These are phyloP conservation scores for Cladochytrium replicatum DNA, from an alignment of 192 early-diverging fungal species.

Conservation along the genomic window DNA sequence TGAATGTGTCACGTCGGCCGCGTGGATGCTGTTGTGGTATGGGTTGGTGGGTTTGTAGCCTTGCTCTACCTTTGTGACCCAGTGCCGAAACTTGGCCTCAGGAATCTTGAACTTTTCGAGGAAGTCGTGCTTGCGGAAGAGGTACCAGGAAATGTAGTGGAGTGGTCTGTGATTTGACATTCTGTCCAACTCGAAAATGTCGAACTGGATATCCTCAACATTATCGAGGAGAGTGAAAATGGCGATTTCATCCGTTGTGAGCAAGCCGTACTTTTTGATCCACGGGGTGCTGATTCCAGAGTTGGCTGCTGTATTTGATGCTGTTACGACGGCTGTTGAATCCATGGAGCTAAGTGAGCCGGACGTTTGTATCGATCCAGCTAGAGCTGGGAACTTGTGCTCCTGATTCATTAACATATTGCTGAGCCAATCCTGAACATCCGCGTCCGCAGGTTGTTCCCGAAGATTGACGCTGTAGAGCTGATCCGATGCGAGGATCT, in stretches of 20 bases:
- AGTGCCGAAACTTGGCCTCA: slow-evolving; percentile 16
- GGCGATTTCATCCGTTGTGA: slow-evolving; percentile 2
- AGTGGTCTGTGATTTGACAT: slow-evolving; percentile 13
- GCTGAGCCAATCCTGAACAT: slow-evolving; percentile 33
- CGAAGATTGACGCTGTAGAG: slow-evolving; percentile 30
- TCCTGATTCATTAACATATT: slow-evolving; percentile 18
- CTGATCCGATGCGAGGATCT: slow-evolving; percentile 23
- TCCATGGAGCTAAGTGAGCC: no score
- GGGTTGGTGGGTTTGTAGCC: slow-evolving; percentile 53
- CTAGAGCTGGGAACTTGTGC: no score
- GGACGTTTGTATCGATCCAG: no score
- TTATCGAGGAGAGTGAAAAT: slow-evolving; percentile 10
- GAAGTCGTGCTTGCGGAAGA: slow-evolving; percentile 20
- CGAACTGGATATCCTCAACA: slow-evolving; percentile 17
- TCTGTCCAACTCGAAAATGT: slow-evolving; percentile 16
- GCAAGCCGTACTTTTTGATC: not conserved
- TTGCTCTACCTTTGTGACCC: slow-evolving; percentile 18
- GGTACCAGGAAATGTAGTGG: slow-evolving; percentile 19
- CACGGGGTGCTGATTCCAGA: no score
- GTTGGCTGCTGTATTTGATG: no score
- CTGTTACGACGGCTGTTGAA: no score
- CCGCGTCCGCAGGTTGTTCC: slow-evolving; percentile 24
- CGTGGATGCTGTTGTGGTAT: slow-evolving; percentile 79
- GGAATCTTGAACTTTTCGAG: slow-evolving; percentile 13
- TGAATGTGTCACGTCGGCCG: slow-evolving; percentile 87